Conservation (phyloP, 768 basidiomycete genomes). For the Russula ochroleuca region DNA sequence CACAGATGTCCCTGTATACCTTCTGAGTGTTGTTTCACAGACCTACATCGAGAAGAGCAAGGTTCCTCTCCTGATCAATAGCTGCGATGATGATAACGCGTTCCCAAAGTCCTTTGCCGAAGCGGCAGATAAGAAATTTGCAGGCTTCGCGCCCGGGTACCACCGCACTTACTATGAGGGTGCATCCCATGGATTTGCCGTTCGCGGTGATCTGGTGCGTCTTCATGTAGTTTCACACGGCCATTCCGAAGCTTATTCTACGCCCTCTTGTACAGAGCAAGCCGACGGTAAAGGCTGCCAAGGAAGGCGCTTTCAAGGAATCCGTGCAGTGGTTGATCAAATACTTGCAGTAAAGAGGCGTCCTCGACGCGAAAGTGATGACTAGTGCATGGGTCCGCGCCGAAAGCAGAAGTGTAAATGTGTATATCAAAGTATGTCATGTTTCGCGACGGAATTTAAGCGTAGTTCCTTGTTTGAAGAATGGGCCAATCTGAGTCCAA, state of each 20-base stretch:
- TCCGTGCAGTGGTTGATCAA: slow-evolving; percentile 38
- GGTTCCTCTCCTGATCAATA: slow-evolving; percentile 43
- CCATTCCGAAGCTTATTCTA: slow-evolving; percentile 16
- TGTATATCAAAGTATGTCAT: background rate
- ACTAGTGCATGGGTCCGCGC: no score
- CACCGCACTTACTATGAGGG: slow-evolving; percentile 37
- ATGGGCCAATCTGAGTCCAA: no score
- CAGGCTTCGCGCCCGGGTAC: slow-evolving; percentile 39
- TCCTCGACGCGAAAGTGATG: background rate
- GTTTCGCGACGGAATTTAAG: background rate
- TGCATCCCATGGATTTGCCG: slow-evolving; percentile 43
- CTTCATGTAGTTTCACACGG: background rate
- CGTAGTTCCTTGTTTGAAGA: background rate
- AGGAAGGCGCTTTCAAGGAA: slow-evolving; percentile 41
- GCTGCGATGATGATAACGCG: slow-evolving; percentile 36
- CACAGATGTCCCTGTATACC: background rate
- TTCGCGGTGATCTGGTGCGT: slow-evolving; percentile 39
- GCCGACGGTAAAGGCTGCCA: slow-evolving; percentile 36
- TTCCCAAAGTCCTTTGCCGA: slow-evolving; percentile 35
- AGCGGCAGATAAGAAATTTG: slow-evolving; percentile 39
- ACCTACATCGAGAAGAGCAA: slow-evolving; percentile 35
- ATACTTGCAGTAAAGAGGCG: slow-evolving; percentile 26
- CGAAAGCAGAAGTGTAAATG: background rate
- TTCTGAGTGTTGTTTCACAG: slow-evolving; percentile 25
- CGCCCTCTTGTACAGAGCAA: slow-evolving; percentile 28